Conservation (phyloP, 2,329 filamentous ascomycete genomes). For the Fusarium virguliforme region DNA sequence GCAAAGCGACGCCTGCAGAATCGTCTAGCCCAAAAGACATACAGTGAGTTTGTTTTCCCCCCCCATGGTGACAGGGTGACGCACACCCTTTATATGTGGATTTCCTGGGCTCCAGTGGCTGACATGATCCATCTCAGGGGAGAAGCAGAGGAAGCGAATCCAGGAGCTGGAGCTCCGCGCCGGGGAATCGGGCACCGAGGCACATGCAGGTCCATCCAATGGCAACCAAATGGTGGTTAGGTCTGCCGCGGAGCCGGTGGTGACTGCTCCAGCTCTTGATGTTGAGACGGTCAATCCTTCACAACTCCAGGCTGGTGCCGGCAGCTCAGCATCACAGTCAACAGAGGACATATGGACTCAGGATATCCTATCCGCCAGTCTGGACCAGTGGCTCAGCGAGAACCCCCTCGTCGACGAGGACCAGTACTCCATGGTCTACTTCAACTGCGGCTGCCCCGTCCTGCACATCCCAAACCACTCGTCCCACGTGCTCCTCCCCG, state of each 20-base stretch:
- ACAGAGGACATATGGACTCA: slow-evolving; percentile 21
- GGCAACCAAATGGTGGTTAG: slow-evolving; percentile 3
- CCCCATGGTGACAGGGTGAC: not conserved
- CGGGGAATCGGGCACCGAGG: slow-evolving; percentile 15
- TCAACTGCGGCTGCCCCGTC: slow-evolving; percentile 48
- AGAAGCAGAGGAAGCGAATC: slow-evolving; percentile 51
- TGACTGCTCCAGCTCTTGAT: not conserved
- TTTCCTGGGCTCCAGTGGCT: slow-evolving; percentile 28
- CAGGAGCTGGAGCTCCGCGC: slow-evolving; percentile 50
- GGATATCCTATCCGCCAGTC: slow-evolving; percentile 19
- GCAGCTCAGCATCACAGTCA: slow-evolving; percentile 18
- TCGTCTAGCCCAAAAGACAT: slow-evolving; percentile 67
- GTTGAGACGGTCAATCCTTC: slow-evolving; percentile 41
- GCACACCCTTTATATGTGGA: slow-evolving; percentile 13
- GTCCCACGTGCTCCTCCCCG: slow-evolving; percentile 42
- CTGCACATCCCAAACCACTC: slow-evolving; percentile 47
- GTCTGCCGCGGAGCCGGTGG: not conserved
- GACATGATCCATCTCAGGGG: slow-evolving; percentile 50
- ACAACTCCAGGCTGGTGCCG: slow-evolving; percentile 28
- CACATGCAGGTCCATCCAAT: not conserved
- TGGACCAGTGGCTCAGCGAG: slow-evolving; percentile 41
- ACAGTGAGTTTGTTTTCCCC: slow-evolving; percentile 57
- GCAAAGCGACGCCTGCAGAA: slow-evolving; percentile 51
- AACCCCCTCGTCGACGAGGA: slow-evolving; percentile 20
- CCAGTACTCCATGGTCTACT: slow-evolving; percentile 34